These are phyloP conservation scores for Mortierella sp. DNA, from an alignment of 371 early-diverging fungal genomes.

Conservation along the genomic window DNA sequence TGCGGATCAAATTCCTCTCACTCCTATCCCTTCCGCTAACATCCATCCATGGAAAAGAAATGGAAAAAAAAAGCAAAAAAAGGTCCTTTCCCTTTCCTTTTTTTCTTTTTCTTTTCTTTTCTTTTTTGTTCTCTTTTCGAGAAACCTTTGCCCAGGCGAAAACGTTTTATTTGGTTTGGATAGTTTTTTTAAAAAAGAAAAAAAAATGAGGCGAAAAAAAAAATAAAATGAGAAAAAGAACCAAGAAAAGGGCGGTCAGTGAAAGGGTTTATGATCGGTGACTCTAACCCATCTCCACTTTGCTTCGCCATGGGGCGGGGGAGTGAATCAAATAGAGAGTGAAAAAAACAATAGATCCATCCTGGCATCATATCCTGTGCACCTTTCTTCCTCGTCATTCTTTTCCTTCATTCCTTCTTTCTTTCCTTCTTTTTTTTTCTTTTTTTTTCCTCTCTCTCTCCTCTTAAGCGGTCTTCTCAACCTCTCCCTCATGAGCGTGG, in stretches of 20 bases:
- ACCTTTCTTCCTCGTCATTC: not conserved
- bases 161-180: slow-evolving; percentile 4
- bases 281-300: too few species aligned
- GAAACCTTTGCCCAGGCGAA: slow-evolving; percentile 22
- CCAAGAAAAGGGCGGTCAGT: not conserved
- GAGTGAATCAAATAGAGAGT: too few species aligned
- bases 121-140: slow-evolving; percentile 19
- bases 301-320: too few species aligned
- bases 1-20: too few species aligned
- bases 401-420: not conserved
- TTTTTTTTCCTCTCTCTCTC: slow-evolving; percentile 13
- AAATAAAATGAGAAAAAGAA: not conserved
- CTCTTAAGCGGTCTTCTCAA: slow-evolving; percentile 39
- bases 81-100: too few species aligned
- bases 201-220: not conserved
- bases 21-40: too few species aligned
- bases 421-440: not conserved
- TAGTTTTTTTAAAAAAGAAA: slow-evolving; percentile 11
- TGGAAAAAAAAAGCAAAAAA: too few species aligned
- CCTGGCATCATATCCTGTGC: too few species aligned
- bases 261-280: too few species aligned
- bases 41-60: too few species aligned
- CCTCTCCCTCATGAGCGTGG: slow-evolving; percentile 67
- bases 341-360: too few species aligned
- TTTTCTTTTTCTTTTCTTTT: too few species aligned